These are phyloP conservation scores for Plasmodium gallinaceum DNA, from an alignment of 169 alveolate genomes.

Conservation along the genomic window DNA sequence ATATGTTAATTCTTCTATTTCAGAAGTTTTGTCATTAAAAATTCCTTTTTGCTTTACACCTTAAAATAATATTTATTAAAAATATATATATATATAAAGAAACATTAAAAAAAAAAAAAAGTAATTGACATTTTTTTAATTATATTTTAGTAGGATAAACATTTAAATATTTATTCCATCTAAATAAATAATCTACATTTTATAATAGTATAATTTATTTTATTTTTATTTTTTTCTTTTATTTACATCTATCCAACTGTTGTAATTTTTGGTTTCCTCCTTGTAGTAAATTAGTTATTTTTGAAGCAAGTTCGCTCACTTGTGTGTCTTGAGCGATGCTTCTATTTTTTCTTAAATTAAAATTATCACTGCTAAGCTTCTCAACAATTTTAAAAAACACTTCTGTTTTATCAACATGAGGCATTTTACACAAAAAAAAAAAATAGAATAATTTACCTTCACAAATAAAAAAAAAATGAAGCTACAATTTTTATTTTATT, in stretches of 20 bases:
- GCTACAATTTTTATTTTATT: neutral
- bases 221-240: neutral
- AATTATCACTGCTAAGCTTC: slow-evolving; percentile 27
- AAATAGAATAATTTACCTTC: slow-evolving; percentile 16
- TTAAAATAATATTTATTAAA: neutral
- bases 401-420: slow-evolving; percentile 66
- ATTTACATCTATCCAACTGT: slow-evolving; percentile 72
- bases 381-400: slow-evolving; percentile 64
- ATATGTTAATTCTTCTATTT: slow-evolving; percentile 81
- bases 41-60: slow-evolving; percentile 80
- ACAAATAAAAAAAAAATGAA: neutral
- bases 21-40: slow-evolving; percentile 79
- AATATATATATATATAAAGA: too few species aligned
- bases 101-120: too few species aligned
- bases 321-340: slow-evolving; percentile 73
- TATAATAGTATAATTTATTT: too few species aligned
- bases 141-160: too few species aligned
- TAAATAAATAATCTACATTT: too few species aligned
- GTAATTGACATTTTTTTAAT: too few species aligned
- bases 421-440: slow-evolving; percentile 61
- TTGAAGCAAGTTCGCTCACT: slow-evolving; percentile 78
- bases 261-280: slow-evolving; percentile 78
- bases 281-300: slow-evolving; percentile 78
- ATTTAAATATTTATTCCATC: too few species aligned
- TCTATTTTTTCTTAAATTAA: slow-evolving; percentile 42